phyloP scores from a whole-genome alignment of 2,329 filamentous ascomycete species.

The Ophiostoma sp. region DNA sequence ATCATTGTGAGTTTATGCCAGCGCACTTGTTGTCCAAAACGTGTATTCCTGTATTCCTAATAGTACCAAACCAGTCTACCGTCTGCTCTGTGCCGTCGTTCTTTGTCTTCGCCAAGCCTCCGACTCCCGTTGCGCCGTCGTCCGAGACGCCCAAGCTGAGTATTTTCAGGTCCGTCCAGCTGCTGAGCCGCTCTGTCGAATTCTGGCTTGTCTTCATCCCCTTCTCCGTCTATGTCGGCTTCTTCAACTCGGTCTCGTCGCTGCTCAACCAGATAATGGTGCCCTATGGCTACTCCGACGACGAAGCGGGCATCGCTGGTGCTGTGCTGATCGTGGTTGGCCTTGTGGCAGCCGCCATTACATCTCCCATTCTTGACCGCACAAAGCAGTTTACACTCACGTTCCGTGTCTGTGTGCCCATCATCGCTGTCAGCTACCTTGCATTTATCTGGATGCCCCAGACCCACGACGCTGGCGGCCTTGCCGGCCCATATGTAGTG shows the following conservation, averaged over 20 bases:
- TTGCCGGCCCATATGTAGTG: constrained; percentile 68
- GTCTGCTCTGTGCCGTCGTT: constrained; percentile 67
- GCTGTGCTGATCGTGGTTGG: constrained; percentile 86
- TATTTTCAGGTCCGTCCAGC: constrained; percentile 47
- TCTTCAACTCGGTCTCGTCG: constrained; percentile 88
- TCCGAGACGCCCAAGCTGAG: constrained; percentile 53
- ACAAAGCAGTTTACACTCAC: constrained; percentile 72
- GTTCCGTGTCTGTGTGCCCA: constrained; percentile 67
- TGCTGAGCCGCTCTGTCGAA: constrained; percentile 56
- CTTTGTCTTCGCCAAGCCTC: constrained; percentile 71
- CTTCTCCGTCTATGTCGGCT: constrained; percentile 79
- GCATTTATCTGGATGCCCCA: constrained; percentile 74
- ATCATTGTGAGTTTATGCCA: constrained; percentile 60
- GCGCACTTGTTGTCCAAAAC: not conserved
- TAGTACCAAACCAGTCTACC: constrained; percentile 41
- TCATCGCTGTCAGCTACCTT: constrained; percentile 69
- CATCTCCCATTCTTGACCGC: constrained; percentile 76
- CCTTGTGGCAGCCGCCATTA: constrained; percentile 67
- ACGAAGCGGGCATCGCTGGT: constrained; percentile 82
- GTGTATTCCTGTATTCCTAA: not conserved
- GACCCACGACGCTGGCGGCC: constrained; percentile 42
- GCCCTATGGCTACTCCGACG: constrained; percentile 78
- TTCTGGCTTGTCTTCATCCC: constrained; percentile 76
- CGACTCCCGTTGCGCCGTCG: constrained; percentile 69
- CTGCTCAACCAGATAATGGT: constrained; percentile 84